These are phyloP conservation scores for Inga laurina DNA, from an alignment of 306 rosid genomes.

Conservation along the genomic window DNA sequence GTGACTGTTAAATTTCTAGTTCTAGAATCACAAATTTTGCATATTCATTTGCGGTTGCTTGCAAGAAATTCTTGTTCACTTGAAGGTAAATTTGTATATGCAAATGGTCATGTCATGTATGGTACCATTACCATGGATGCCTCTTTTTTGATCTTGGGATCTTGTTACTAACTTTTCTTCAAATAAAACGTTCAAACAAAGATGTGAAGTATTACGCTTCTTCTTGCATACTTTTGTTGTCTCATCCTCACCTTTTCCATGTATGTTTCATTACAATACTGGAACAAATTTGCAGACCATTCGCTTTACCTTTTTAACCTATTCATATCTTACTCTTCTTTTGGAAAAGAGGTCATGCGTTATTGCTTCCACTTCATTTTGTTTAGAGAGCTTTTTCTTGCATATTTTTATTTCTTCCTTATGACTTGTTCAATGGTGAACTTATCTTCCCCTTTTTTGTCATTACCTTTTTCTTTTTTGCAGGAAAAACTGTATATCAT, in stretches of 20 bases:
- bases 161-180: neutral
- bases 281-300: neutral
- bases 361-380: neutral
- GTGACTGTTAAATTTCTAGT: neutral
- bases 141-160: neutral
- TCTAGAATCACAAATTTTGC: neutral
- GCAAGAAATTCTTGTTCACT: neutral
- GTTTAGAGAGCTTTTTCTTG: neutral
- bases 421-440: neutral
- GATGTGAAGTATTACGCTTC: neutral
- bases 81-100: neutral
- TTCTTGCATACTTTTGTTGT: neutral
- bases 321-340: neutral
- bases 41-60: neutral
- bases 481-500: neutral
- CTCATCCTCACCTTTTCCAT: neutral
- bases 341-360: neutral
- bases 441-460: neutral
- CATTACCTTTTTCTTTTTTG: neutral
- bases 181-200: neutral
- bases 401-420: neutral
- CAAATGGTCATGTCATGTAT: neutral
- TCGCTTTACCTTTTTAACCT: neutral
- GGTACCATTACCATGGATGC: neutral
- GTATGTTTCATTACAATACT: neutral